Evolutionary conservation across 2,329 filamentous ascomycete species (phyloP).

Genomic region (Bipolaris zeicola): DNA sequence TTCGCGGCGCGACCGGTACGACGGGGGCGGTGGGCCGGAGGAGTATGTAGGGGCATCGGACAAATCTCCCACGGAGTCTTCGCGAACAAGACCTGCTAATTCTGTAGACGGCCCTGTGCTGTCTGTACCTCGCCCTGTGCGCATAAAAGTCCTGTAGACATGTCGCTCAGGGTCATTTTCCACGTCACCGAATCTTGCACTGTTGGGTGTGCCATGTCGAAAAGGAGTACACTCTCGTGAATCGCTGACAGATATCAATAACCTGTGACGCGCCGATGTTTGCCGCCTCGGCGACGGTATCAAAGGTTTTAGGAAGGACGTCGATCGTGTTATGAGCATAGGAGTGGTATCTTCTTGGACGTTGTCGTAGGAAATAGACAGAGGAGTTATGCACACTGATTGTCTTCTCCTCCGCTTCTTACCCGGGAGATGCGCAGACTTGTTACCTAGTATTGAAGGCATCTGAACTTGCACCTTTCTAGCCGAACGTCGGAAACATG

Average conservation of each 20-base stretch:
- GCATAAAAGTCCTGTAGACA: constrained; percentile 20
- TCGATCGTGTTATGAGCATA: constrained; percentile 12
- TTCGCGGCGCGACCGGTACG: constrained; percentile 39
- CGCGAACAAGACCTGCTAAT: constrained; percentile 22
- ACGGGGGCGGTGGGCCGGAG: constrained; percentile 40
- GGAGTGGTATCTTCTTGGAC: constrained; percentile 13
- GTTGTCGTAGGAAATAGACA: constrained; percentile 25
- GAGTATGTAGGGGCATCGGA: constrained; percentile 44
- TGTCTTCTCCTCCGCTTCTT: constrained; percentile 26
- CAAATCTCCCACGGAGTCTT: constrained; percentile 40
- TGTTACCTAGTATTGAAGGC: constrained; percentile 32
- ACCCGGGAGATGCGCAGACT: constrained; percentile 17
- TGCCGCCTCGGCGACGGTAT: constrained; percentile 13
- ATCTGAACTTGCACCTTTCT: constrained; percentile 40
- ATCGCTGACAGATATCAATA: constrained; percentile 3
- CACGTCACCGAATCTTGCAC: constrained; percentile 16
- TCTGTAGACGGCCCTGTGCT: constrained; percentile 23
- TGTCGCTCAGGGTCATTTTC: constrained; percentile 26
- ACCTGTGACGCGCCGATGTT: constrained; percentile 4
- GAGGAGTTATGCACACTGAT: constrained; percentile 35
- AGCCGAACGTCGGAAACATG: constrained; percentile 32
- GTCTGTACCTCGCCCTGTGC: constrained; percentile 14
- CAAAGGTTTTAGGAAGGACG: constrained; percentile 12
- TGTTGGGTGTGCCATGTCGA: constrained; percentile 18
- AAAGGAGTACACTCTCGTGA: constrained; percentile 6